These are phyloP conservation scores for Yueomyces sp. DNA, from an alignment of 805 yeast species.

Conservation along the genomic window DNA sequence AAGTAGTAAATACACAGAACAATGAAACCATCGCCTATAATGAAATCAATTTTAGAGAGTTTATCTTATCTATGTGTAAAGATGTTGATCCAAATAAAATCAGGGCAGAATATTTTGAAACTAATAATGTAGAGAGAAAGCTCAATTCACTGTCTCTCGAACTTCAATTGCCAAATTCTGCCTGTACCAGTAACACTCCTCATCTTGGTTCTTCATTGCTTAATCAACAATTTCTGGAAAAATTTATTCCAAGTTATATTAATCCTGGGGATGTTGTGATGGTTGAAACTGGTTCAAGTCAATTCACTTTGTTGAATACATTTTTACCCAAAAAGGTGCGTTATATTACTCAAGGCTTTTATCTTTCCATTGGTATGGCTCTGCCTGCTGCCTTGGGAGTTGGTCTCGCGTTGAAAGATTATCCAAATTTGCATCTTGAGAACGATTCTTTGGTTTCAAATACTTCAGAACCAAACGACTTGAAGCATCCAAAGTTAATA, in stretches of 20 bases:
- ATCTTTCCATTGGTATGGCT: slow-evolving; percentile 80
- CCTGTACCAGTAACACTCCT: background rate
- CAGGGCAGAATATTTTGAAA: background rate
- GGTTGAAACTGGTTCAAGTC: slow-evolving; percentile 73
- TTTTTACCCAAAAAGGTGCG: slow-evolving; percentile 41
- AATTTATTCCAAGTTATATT: slow-evolving; percentile 30
- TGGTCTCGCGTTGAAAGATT: slow-evolving; percentile 56
- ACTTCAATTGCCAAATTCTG: background rate
- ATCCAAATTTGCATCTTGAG: slow-evolving; percentile 18
- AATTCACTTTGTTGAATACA: slow-evolving; percentile 63
- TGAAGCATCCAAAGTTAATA: slow-evolving; percentile 39
- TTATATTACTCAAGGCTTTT: slow-evolving; percentile 56
- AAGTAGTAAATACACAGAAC: slow-evolving; percentile 24
- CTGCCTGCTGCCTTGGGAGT: slow-evolving; percentile 80
- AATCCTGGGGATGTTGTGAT: slow-evolving; percentile 58
- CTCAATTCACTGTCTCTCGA: too few relatives aligned
- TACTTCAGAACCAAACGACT: slow-evolving; percentile 7
- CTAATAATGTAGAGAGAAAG: background rate
- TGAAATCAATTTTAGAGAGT: background rate
- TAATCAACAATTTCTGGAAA: slow-evolving; percentile 33
- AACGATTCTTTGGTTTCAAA: slow-evolving; percentile 16
- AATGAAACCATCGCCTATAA: background rate
- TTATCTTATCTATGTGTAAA: background rate
- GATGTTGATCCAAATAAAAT: background rate
- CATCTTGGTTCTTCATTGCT: background rate